Conservation (phyloP, 257 asterid genomes). For the Osmanthus fragrans region DNA sequence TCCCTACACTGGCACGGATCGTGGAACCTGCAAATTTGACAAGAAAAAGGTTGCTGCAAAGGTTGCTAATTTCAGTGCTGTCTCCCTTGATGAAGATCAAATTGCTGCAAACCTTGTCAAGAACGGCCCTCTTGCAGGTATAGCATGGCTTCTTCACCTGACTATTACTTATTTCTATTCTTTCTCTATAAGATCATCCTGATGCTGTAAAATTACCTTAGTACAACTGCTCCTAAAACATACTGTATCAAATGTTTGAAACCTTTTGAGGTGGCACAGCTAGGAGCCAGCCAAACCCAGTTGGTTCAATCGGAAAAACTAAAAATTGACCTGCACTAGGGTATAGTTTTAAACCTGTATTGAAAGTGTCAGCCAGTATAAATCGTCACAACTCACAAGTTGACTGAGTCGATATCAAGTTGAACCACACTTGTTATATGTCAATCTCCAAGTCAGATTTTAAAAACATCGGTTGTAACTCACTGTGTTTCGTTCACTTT, state of each 20-base stretch:
- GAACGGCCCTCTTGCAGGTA: slow-evolving; percentile 17
- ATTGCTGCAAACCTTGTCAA: slow-evolving; percentile 16
- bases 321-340: too few relatives aligned
- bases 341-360: too few relatives aligned
- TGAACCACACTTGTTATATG: too few relatives aligned
- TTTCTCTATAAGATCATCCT: background rate
- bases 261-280: background rate
- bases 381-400: background rate
- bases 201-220: background rate
- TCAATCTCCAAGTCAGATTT: background rate
- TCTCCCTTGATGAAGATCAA: slow-evolving; percentile 16
- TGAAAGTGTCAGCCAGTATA: background rate
- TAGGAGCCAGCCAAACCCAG: too few relatives aligned
- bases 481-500: background rate
- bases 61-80: slow-evolving; percentile 13
- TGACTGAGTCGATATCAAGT: background rate
- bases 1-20: slow-evolving; percentile 13
- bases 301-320: too few relatives aligned
- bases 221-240: background rate
- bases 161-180: background rate
- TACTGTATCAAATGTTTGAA: background rate
- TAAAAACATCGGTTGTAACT: background rate
- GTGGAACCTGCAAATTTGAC: slow-evolving; percentile 3
- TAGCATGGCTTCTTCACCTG: background rate
- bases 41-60: slow-evolving; percentile 9